Conservation (phyloP, 164 flowering plant species). For the Chimonanthus salicifolius region DNA sequence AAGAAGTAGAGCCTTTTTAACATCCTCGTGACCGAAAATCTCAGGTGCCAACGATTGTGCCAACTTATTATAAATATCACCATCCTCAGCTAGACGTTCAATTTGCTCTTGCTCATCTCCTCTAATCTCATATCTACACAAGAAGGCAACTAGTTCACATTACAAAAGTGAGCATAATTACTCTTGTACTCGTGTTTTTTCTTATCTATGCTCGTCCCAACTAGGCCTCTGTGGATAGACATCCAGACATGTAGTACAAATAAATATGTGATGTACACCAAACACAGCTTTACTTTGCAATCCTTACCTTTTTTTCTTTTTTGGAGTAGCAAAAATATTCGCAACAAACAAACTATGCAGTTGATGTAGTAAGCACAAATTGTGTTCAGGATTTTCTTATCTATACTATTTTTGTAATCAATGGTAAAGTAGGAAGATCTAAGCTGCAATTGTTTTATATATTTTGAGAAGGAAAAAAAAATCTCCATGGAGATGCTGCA, state of each 20-base stretch:
- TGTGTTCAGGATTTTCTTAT: no score
- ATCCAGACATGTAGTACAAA: neutral
- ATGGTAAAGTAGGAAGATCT: no score
- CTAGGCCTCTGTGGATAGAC: neutral
- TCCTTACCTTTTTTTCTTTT: neutral
- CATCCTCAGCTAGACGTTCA: conserved; percentile 83
- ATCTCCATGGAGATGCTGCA: no score
- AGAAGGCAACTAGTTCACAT: conserved; percentile 1
- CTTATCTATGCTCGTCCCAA: neutral
- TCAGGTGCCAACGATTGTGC: conserved; percentile 93
- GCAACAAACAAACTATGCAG: no score
- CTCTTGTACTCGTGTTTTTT: neutral
- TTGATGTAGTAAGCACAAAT: no score
- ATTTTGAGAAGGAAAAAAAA: no score
- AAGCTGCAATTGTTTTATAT: no score
- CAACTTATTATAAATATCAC: conserved; percentile 87
- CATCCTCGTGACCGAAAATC: conserved; percentile 98
- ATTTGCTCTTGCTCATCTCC: conserved; percentile 89
- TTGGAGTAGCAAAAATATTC: no score
- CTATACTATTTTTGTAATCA: no score
- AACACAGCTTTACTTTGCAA: neutral
- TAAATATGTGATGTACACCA: neutral
- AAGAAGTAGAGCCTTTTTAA: conserved; percentile 94
- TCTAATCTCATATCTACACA: conserved; percentile 66
- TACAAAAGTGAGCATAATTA: neutral